Conservation (phyloP, 2,329 filamentous ascomycete genomes). For the Penicillium sp. region DNA sequence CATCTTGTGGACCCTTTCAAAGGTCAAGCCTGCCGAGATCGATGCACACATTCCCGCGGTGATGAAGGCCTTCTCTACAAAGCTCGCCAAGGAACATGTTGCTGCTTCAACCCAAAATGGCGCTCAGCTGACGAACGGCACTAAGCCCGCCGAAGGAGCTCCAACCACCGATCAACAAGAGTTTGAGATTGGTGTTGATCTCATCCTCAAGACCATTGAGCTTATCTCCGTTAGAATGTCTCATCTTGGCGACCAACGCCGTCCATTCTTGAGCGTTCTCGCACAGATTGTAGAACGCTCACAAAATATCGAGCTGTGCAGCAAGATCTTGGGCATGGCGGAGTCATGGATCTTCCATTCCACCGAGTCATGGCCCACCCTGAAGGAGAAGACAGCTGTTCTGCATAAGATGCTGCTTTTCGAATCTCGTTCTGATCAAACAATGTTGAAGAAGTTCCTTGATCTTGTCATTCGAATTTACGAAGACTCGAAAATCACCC, state of each 20-base stretch:
- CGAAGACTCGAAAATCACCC: conserved; percentile 91
- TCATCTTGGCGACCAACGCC: conserved; percentile 80
- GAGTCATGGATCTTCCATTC: conserved; percentile 96
- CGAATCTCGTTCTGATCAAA: conserved; percentile 77
- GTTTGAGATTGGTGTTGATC: conserved; percentile 79
- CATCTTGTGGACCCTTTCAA: conserved; percentile 85
- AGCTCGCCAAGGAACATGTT: conserved; percentile 91
- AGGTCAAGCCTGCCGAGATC: conserved; percentile 80
- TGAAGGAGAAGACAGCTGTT: conserved; percentile 98
- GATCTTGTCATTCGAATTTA: conserved; percentile 97
- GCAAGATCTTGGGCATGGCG: conserved; percentile 90
- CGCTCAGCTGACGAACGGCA: conserved; percentile 39
- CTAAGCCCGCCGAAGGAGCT: conserved; percentile 42
- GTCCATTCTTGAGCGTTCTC: conserved; percentile 92
- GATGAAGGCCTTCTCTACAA: conserved; percentile 90
- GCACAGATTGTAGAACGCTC: conserved; percentile 96
- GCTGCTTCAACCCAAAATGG: conserved; percentile 60
- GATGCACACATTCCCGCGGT: conserved; percentile 83
- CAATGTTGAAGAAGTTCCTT: conserved; percentile 87
- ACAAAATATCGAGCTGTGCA: conserved; percentile 78
- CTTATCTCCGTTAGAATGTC: conserved; percentile 91
- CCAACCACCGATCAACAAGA: conserved; percentile 65
- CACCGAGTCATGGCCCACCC: conserved; percentile 89
- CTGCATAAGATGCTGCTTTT: conserved; percentile 99
- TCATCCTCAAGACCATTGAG: conserved; percentile 95